Evolutionary conservation across 768 basidiomycete genomes (phyloP).

Genomic region (Daedaleopsis sinensis): DNA sequence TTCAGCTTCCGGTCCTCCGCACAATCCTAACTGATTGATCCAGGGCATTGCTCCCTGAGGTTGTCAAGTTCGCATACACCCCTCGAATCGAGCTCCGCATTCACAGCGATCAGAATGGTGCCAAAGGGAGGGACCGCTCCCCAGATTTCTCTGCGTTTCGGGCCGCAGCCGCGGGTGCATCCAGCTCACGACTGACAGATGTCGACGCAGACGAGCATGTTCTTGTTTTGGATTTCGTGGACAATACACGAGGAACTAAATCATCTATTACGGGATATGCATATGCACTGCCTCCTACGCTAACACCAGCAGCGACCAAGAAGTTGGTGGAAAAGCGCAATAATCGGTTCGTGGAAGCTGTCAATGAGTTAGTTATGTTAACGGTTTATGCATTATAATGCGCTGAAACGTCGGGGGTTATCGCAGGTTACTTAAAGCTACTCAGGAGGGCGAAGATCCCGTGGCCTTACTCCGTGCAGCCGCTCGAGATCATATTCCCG

Average conservation of each 20-base stretch:
- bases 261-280: slow-evolving; percentile 31
- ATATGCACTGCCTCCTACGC: slow-evolving; percentile 40
- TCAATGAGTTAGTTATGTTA: slow-evolving; percentile 58
- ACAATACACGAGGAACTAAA: slow-evolving; percentile 41
- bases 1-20: not conserved
- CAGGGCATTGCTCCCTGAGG: slow-evolving; percentile 80
- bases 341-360: slow-evolving; percentile 59
- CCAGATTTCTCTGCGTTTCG: slow-evolving; percentile 43
- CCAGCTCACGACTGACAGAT: slow-evolving; percentile 31
- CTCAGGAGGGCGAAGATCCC: slow-evolving; percentile 58
- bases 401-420: not conserved
- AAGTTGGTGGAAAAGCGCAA: slow-evolving; percentile 76
- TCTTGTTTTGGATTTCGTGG: slow-evolving; percentile 53
- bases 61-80: slow-evolving; percentile 83
- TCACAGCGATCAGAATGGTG: slow-evolving; percentile 37
- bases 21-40: not conserved
- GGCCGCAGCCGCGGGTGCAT: slow-evolving; percentile 10
- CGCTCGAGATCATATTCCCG: slow-evolving; percentile 70
- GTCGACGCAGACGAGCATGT: slow-evolving; percentile 50
- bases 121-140: slow-evolving; percentile 34
- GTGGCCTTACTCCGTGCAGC: slow-evolving; percentile 65
- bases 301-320: slow-evolving; percentile 62
- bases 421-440: slow-evolving; percentile 60
- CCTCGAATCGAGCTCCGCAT: slow-evolving; percentile 63
- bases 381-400: not conserved